Base-by-base conservation (phyloP, 306 rosid genomes). In the Chamaecrista fasciculata region DNA sequence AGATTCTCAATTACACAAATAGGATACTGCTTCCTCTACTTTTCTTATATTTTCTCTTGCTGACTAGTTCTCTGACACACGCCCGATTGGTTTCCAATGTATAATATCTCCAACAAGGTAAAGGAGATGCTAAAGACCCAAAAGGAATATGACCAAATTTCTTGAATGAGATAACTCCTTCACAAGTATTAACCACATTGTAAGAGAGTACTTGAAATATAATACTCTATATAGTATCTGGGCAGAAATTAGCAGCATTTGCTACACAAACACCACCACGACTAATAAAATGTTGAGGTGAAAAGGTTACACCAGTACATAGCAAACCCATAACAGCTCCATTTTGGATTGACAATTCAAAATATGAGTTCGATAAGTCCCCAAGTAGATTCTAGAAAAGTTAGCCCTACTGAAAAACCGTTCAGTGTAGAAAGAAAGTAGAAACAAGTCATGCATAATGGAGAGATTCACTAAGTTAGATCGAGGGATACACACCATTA, bases 291-390 rank as follows among this genome's bases (percentile, higher is more conserved):
- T 18, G 28, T 63, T 24, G 6, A 37, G 25, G 56, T 11, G 8
- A 37, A 74, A 63, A 24, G 20, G 40, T 19, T 18, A 44, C 67
- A 40, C 53, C 16, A 51, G 53, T 11, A 8, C 28, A 14, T n/a
- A 12, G 31, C 70, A 71, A 66, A 14, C 62, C 71, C 15, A 18
- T 20, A 65, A 25, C 75, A 62, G 23, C 43, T 20, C 56, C 69
- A 73, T 79, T 73, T 56, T 62, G 67, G 61, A 20, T 46, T 42
- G 43, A 26, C 16, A 0, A 20, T 50, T 62, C 21, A 36, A 43
- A 66, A 19, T 15, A 57, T 50, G 48, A 50, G 57, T 70, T 70
- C 52, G 25, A 15, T 28, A 25, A 52, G 36, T 46, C 24, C 21
- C 66, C n/a, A 23, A 69, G 52, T 42, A 65, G 51, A 16, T 46